phyloP scores from a whole-genome alignment of 257 asterid genomes.

The Nicotiana benthamiana region DNA sequence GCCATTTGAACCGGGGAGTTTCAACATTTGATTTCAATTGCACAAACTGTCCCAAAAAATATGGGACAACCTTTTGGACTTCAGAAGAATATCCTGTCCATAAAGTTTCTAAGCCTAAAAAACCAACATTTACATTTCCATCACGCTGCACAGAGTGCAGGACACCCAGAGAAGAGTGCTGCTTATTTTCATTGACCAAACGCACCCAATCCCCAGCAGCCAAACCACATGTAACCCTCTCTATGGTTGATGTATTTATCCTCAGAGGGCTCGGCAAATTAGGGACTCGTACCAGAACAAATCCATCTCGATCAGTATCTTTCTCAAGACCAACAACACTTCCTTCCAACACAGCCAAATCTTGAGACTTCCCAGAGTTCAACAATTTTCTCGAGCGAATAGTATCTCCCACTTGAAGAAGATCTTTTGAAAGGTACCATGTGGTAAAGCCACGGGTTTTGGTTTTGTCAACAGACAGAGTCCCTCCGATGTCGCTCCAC shows the following conservation, averaged over 20 bases:
- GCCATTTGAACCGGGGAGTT: constrained; percentile 52
- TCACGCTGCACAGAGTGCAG: constrained; percentile 45
- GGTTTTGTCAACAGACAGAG: constrained; percentile 23
- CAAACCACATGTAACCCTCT: constrained; percentile 49
- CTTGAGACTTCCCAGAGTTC: constrained; percentile 27
- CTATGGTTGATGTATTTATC: constrained; percentile 34
- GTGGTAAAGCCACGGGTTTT: constrained; percentile 26
- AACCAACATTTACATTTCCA: constrained; percentile 34
- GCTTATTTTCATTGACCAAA: constrained; percentile 20
- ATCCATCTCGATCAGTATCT: constrained; percentile 42
- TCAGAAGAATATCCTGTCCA: constrained; percentile 50
- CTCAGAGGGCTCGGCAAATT: constrained; percentile 31
- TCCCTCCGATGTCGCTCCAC: constrained; percentile 36
- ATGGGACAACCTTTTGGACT: constrained; percentile 31
- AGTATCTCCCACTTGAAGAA: constrained; percentile 46
- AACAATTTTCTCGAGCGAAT: constrained; percentile 42
- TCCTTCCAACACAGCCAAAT: constrained; percentile 34
- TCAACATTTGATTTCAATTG: constrained; percentile 31
- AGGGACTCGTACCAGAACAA: constrained; percentile 39
- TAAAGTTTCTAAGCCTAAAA: constrained; percentile 45
- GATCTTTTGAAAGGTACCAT: constrained; percentile 57
- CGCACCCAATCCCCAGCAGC: constrained; percentile 61
- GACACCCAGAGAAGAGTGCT: constrained; percentile 47
- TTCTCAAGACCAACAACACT: constrained; percentile 48
- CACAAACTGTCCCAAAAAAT: constrained; percentile 38